phyloP scores from a whole-genome alignment of 257 asterid species.

The Solanum sitiens region DNA sequence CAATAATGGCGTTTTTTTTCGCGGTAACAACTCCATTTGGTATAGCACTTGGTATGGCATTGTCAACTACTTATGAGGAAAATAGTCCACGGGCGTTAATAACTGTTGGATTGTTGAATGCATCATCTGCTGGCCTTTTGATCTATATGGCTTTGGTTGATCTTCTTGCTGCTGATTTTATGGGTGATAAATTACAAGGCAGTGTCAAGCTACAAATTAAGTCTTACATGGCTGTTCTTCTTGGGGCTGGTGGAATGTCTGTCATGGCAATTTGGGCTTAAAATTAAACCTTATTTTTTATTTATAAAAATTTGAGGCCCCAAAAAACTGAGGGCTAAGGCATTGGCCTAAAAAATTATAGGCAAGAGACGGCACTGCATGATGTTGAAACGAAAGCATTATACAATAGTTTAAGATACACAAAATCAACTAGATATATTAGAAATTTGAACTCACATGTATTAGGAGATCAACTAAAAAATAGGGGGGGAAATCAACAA shows the following conservation, averaged over 20 bases:
- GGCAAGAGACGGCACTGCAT: too few species aligned
- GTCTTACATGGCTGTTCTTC: constrained; percentile 16
- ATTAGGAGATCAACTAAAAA: too few species aligned
- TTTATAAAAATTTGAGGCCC: too few species aligned
- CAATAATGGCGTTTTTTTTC: constrained; percentile 45
- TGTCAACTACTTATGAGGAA: constrained; percentile 27
- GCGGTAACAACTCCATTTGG: constrained; percentile 53
- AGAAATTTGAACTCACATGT: too few species aligned
- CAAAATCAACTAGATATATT: too few species aligned
- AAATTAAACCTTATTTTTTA: too few species aligned
- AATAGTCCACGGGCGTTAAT: constrained; percentile 46
- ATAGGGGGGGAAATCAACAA: too few species aligned
- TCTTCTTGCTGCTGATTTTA: constrained; percentile 33
- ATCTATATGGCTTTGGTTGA: constrained; percentile 35
- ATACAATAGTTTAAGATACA: too few species aligned
- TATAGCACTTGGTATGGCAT: constrained; percentile 40
- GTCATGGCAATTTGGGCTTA: constrained; percentile 67
- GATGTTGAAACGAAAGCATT: too few species aligned
- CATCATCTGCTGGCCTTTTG: constrained; percentile 28
- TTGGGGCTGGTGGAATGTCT: constrained; percentile 48
- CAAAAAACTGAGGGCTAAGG: too few species aligned
- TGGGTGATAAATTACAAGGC: constrained; percentile 26
- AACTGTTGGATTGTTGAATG: constrained; percentile 42
- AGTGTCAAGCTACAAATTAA: constrained; percentile 19
- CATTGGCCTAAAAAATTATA: too few species aligned